Evolutionary conservation across 78 protist genomes (phyloP), one percentile per base, ranked within the genome.

Genomic region (Dictyostelium citrinum): DNA sequence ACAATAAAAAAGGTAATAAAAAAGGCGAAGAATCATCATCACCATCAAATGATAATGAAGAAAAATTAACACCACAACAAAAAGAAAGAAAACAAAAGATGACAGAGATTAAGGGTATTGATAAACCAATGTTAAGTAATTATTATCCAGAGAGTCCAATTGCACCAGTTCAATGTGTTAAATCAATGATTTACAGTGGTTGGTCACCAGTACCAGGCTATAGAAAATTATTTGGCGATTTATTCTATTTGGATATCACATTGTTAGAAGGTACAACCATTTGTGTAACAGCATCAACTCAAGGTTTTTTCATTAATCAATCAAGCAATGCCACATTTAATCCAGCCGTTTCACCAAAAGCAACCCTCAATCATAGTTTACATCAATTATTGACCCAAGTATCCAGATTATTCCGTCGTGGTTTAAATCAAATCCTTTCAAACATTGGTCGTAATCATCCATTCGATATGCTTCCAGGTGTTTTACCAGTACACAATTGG

Each of bases 141-240:
- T 90, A 49, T 84, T 95, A 43, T 43, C 93, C 96, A 84, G 33
- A 31, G 16, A 43, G 41, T 24, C 41, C 80, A 39, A 27, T 9
- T n/a, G 16, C 46, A n/a, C 51, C 72, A 22, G 81, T 83, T 46
- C 74, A 55, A 51, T 90, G 95, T 10, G 35, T 95, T 17, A 84
- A 61, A 20, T 20, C 55, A n/a, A 85, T 95, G 31, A 71, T 41
- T 22, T 39, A 41, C 8, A 85, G 95, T 74, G 97, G 97, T 20
- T 95, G 97, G 97, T 72, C 82, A 22, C 97, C 97, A 49, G 95
- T 95, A 20, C 95, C 97, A 72, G 93, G 90, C 9, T 81, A 61
- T 12, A 90, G 97, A 49, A 14, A 64, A 24, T 31, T 95, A 22
- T 35, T n/a, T 43, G 97, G 97, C 11, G 97, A 95, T 67, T 74